Evolutionary conservation across 371 early-diverging fungal species (phyloP).

Genomic region (Mucor ambiguus): DNA sequence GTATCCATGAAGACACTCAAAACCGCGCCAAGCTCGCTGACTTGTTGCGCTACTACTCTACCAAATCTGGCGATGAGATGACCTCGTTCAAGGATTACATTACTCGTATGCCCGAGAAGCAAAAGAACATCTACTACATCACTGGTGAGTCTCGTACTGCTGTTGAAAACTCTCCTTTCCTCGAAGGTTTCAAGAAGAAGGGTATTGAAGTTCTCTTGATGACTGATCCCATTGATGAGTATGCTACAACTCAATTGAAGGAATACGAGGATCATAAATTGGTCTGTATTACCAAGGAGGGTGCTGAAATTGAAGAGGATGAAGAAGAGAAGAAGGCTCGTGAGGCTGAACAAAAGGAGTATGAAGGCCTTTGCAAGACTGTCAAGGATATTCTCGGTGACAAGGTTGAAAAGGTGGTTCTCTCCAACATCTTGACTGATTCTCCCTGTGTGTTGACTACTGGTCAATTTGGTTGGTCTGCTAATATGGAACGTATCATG

Average conservation of each 20-base stretch:
- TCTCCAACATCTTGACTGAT: conserved; percentile 93
- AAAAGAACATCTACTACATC: conserved; percentile 95
- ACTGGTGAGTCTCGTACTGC: conserved; percentile 96
- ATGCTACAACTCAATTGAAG: conserved; percentile 96
- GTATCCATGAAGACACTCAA: conserved; percentile 72
- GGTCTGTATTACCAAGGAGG: conserved; percentile 98
- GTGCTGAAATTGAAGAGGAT: conserved; percentile 97
- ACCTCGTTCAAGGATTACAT: conserved; percentile 81
- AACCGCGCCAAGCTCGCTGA: conserved; percentile 71
- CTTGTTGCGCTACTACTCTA: conserved; percentile 75
- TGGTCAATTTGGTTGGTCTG: conserved; percentile 98
- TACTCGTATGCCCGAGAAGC: conserved; percentile 79
- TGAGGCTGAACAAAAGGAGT: conserved; percentile 87
- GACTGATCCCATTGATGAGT: conserved; percentile 95
- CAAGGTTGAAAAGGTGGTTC: conserved; percentile 97
- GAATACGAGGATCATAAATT: conserved; percentile 99
- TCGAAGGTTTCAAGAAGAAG: conserved; percentile 97
- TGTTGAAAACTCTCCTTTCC: conserved; percentile 97
- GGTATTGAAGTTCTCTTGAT: conserved; percentile 96
- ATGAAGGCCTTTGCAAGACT: conserved; percentile 80
- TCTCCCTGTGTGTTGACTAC: conserved; percentile 98
- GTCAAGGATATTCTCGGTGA: conserved; percentile 95
- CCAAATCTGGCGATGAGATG: conserved; percentile 64
- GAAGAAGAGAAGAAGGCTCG: conserved; percentile 92
- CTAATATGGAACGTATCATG: conserved; percentile 99